phyloP scores from a whole-genome alignment of 2,329 filamentous ascomycete genomes.

The Talaromyces albobiverticillius region DNA sequence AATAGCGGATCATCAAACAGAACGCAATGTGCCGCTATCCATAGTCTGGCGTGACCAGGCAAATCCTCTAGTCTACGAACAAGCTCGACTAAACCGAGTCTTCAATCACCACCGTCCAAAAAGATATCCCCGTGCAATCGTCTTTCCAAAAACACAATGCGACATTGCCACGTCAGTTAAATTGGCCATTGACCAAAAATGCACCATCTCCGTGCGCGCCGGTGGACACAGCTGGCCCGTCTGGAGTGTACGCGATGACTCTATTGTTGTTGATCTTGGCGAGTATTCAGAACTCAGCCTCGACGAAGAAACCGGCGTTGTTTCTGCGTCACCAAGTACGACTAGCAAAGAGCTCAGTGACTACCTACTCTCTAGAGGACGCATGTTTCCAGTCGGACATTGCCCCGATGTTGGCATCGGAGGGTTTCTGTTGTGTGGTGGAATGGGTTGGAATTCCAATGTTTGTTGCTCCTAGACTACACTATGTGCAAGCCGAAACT shows the following conservation, averaged over 20 bases:
- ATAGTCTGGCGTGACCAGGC: conserved; percentile 23
- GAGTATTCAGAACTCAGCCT: not conserved
- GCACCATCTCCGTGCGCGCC: conserved; percentile 46
- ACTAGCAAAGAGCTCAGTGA: not conserved
- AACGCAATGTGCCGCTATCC: no score
- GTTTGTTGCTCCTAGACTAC: no score
- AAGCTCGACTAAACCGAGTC: conserved; percentile 39
- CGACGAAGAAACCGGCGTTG: not conserved
- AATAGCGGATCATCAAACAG: no score
- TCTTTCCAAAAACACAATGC: conserved; percentile 33
- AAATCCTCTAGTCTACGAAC: conserved; percentile 30
- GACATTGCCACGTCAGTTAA: conserved; percentile 39
- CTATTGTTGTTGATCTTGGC: conserved; percentile 1
- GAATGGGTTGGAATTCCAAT: conserved; percentile 8
- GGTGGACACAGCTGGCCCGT: conserved; percentile 47
- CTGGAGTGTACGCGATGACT: conserved; percentile 1
- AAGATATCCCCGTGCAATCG: conserved; percentile 42
- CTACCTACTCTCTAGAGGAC: not conserved
- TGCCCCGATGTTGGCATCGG: conserved; percentile 2
- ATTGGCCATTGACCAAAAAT: conserved; percentile 33
- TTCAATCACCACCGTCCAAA: conserved; percentile 45
- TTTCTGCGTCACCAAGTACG: not conserved
- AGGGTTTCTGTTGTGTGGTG: conserved; percentile 1
- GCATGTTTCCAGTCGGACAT: not conserved
- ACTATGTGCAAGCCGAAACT: not conserved